Conservation (phyloP, 305 asterid genomes). For the Fraxinus latifolia region DNA sequence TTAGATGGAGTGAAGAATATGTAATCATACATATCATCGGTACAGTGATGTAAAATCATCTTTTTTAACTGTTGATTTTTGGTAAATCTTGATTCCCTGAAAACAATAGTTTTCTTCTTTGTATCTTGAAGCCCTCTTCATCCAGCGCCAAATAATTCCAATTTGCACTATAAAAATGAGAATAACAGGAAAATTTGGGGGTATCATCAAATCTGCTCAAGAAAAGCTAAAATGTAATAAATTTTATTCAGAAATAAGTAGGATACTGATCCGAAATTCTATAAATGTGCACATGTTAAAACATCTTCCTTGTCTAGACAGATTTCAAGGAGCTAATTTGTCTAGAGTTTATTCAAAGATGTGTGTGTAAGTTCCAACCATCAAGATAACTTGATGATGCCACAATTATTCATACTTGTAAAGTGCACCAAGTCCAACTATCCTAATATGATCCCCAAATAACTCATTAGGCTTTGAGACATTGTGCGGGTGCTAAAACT, state of each 20-base stretch:
- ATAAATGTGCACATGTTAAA: neutral
- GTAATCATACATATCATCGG: constrained; percentile 29
- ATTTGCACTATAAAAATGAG: neutral
- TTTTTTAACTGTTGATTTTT: neutral
- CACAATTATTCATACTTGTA: neutral
- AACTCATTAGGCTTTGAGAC: neutral
- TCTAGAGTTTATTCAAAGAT: neutral
- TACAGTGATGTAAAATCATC: constrained; percentile 15
- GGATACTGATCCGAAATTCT: neutral
- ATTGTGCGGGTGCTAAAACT: neutral
- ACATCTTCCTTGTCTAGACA: neutral
- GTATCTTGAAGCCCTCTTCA: neutral
- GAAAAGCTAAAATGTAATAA: neutral
- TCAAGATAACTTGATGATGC: neutral
- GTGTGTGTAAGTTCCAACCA: neutral
- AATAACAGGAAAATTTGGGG: neutral
- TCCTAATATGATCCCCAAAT: neutral
- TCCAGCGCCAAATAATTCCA: neutral
- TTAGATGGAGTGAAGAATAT: constrained; percentile 14
- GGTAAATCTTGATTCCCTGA: neutral
- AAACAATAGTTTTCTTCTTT: neutral
- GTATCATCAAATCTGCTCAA: neutral
- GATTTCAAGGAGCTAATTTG: neutral
- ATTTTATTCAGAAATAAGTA: neutral
- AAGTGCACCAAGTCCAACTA: neutral